phyloP scores from a whole-genome alignment of 202 grass and related monocot species.

The Schoenoplectus triqueter region DNA sequence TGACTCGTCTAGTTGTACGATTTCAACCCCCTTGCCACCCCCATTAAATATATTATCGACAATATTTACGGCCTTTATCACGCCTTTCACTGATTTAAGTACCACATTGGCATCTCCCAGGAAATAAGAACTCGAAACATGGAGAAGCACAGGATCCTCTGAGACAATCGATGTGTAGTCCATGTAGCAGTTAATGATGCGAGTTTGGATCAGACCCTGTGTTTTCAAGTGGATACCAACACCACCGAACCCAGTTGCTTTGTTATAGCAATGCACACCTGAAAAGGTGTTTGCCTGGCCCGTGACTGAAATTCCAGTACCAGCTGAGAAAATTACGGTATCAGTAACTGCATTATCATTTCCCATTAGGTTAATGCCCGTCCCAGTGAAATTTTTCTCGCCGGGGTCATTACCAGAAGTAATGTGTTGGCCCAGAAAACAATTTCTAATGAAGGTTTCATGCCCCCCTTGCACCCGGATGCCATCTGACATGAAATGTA shows the following conservation, averaged over 20 bases:
- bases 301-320: slow-evolving; percentile 69
- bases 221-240: slow-evolving; percentile 67
- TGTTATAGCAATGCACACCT: slow-evolving; percentile 98
- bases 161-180: slow-evolving; percentile 82
- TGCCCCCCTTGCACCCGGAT: slow-evolving; percentile 61
- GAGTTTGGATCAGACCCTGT: slow-evolving; percentile 68
- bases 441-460: slow-evolving; percentile 71
- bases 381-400: slow-evolving; percentile 74
- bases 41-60: slow-evolving; percentile 82
- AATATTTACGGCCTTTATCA: slow-evolving; percentile 61
- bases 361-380: slow-evolving; percentile 68
- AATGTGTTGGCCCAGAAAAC: slow-evolving; percentile 86
- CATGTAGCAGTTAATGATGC: slow-evolving; percentile 76
- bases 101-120: slow-evolving; percentile 92
- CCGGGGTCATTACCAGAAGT: slow-evolving; percentile 63
- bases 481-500: slow-evolving; percentile 66
- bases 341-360: slow-evolving; percentile 82
- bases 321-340: slow-evolving; percentile 80
- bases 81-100: slow-evolving; percentile 71
- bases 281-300: slow-evolving; percentile 74
- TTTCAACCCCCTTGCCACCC: slow-evolving; percentile 52
- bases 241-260: slow-evolving; percentile 77
- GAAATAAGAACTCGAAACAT: slow-evolving; percentile 76
- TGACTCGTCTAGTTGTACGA: slow-evolving; percentile 64
- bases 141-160: slow-evolving; percentile 92